Evolutionary conservation across 2,329 filamentous ascomycete genomes (phyloP).

Genomic region (Aspergillus tubingensis): DNA sequence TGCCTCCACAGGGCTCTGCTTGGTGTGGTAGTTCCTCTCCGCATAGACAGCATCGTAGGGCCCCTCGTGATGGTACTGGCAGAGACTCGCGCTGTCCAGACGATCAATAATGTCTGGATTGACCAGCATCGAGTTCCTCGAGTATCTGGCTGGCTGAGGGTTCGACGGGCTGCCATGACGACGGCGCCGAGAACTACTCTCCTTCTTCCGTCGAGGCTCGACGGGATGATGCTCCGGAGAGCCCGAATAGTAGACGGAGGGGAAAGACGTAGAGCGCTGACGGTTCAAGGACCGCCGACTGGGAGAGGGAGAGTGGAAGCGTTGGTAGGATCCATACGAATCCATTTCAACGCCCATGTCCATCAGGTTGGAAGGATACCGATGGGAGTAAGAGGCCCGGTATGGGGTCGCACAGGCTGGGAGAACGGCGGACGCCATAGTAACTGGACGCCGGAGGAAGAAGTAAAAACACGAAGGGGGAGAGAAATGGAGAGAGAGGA

Average conservation of each 20-base stretch:
- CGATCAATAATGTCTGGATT: conserved; percentile 77
- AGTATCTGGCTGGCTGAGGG: conserved; percentile 15
- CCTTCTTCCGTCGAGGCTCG: conserved; percentile 24
- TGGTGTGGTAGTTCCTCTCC: conserved; percentile 67
- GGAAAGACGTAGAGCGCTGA: conserved; percentile 27
- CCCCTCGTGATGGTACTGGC: conserved; percentile 81
- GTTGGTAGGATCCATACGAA: conserved; percentile 31
- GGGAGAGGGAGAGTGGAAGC: conserved; percentile 29
- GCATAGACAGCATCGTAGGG: conserved; percentile 83
- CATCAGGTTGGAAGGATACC: conserved; percentile 25
- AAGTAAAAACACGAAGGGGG: background rate
- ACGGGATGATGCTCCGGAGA: conserved; percentile 29
- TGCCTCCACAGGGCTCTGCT: conserved; percentile 72
- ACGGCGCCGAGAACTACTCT: conserved; percentile 16
- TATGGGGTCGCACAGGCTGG: conserved; percentile 25
- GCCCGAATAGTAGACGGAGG: conserved; percentile 28
- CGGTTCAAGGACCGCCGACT: conserved; percentile 19
- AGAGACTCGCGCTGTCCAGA: conserved; percentile 67
- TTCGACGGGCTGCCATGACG: conserved; percentile 18
- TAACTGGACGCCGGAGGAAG: background rate
- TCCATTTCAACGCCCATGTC: conserved; percentile 15
- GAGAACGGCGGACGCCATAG: conserved; percentile 22
- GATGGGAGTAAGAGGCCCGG: conserved; percentile 19
- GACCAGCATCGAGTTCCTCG: conserved; percentile 41
- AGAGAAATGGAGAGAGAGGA: background rate